phyloP scores from a whole-genome alignment of 371 early-diverging fungal species.

The Apophysomyces variabilis region DNA sequence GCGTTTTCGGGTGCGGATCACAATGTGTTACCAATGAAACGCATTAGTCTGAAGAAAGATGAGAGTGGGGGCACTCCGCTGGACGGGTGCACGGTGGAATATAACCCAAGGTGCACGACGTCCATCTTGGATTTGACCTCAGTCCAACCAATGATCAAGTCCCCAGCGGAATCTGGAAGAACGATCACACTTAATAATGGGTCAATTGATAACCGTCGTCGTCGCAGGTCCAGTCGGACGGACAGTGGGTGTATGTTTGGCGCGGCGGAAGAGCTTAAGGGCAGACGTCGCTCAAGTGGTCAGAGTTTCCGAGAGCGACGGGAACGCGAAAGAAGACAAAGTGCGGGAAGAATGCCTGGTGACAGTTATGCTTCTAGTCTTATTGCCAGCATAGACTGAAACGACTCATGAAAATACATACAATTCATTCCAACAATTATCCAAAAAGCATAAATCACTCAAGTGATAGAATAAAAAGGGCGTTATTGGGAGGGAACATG shows the following conservation, averaged over 20 bases:
- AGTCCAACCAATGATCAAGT: not conserved
- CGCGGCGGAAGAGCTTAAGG: not conserved
- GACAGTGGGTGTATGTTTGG: constrained; percentile 3
- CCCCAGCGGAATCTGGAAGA: not conserved
- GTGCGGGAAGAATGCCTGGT: not conserved
- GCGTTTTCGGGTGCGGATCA: constrained; percentile 43
- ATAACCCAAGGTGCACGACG: not conserved
- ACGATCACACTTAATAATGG: not conserved
- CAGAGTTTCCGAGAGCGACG: constrained; percentile 18
- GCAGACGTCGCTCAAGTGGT: constrained; percentile 8
- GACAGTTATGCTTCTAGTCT: not conserved
- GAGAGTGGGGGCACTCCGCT: not conserved
- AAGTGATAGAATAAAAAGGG: no score
- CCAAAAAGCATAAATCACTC: no score
- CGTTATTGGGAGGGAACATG: no score
- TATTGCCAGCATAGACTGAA: constrained; percentile 4
- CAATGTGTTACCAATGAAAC: constrained; percentile 9
- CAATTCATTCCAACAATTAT: no score
- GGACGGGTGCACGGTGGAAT: constrained; percentile 1
- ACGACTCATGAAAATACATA: no score
- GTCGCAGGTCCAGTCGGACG: not conserved
- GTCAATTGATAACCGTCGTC: not conserved
- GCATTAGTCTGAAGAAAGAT: constrained; percentile 1
- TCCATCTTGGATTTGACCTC: not conserved
- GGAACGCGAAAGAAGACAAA: constrained; percentile 16